Percentiles rank a stretch among this genome's conserved stretches.
Evolutionary conservation across 352 stramenopile genomes (phyloP).

Genomic region (Halophytophthora polymorphica): DNA sequence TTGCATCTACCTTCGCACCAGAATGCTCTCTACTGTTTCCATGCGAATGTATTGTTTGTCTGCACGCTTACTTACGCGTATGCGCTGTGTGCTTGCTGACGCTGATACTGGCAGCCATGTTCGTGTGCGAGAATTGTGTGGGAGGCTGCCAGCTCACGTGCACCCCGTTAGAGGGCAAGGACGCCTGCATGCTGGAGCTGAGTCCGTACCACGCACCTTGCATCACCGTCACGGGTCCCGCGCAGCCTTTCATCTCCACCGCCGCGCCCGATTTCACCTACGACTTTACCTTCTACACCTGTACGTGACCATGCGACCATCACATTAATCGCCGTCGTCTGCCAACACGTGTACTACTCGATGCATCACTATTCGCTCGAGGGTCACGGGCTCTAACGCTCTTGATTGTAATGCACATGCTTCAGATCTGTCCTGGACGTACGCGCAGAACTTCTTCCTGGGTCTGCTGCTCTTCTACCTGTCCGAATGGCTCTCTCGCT

Average conservation of each 20-base stretch:
- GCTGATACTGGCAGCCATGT: conserved; percentile 30
- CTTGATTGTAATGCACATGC: conserved; percentile 1
- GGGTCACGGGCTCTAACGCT: too few relatives aligned
- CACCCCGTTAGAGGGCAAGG: conserved; percentile 21
- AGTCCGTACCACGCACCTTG: conserved; percentile 81
- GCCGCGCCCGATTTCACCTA: conserved; percentile 42
- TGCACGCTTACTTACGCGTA: too few relatives aligned
- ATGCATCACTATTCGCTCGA: too few relatives aligned
- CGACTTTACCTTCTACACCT: conserved; percentile 64
- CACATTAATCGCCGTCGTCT: too few relatives aligned
- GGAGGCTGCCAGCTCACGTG: conserved; percentile 61
- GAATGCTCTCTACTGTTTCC: conserved; percentile 2
- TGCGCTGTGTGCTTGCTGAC: too few relatives aligned
- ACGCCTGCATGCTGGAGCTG: conserved; percentile 51
- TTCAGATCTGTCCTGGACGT: conserved; percentile 63
- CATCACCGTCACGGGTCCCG: conserved; percentile 55
- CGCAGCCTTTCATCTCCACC: conserved; percentile 55
- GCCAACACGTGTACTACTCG: too few relatives aligned
- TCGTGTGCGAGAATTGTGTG: conserved; percentile 74
- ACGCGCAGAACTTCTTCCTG: conserved; percentile 73
- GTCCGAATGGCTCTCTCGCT: conserved; percentile 59
- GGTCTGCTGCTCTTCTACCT: conserved; percentile 71
- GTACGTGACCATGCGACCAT: conserved; percentile 38
- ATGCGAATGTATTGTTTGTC: neutral
- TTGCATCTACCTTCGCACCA: neutral